Conservation (phyloP, 2,329 filamentous ascomycete species). For the Acarospora socialis region DNA sequence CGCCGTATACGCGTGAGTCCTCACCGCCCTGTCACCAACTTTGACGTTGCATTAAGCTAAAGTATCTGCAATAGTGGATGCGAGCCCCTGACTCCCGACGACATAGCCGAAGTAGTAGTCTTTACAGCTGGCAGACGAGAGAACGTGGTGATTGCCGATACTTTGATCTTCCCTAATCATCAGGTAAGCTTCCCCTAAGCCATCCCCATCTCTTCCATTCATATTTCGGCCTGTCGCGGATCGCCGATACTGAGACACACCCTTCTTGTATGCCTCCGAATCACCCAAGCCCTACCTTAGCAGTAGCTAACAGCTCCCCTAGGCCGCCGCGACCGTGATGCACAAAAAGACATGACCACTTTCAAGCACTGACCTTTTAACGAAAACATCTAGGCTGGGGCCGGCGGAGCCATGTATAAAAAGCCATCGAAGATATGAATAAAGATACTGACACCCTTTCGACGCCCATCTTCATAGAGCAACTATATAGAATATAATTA, state of each 20-base stretch:
- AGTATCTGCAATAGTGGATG: constrained; percentile 39
- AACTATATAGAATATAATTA: no score
- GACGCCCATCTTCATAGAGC: no score
- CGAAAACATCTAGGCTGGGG: constrained; percentile 17
- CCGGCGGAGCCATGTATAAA: constrained; percentile 19
- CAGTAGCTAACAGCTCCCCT: constrained; percentile 8
- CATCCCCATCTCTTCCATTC: no score
- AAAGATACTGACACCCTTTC: not conserved
- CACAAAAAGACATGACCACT: constrained; percentile 25
- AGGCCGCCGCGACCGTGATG: constrained; percentile 32
- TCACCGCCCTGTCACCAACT: not conserved
- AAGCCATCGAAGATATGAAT: constrained; percentile 6
- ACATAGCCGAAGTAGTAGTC: constrained; percentile 82
- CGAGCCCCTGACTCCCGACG: constrained; percentile 74
- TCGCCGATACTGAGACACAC: constrained; percentile 1
- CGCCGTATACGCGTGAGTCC: constrained; percentile 65
- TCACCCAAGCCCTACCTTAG: not conserved
- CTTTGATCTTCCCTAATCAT: constrained; percentile 74
- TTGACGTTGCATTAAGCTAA: constrained; percentile 5
- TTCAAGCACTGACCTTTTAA: not conserved
- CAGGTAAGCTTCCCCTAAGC: constrained; percentile 50
- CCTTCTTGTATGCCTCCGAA: not conserved
- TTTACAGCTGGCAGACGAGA: constrained; percentile 72
- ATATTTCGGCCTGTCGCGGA: not conserved
- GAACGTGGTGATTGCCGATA: constrained; percentile 83